phyloP scores from a whole-genome alignment of 495 filamentous ascomycete species.

The Penicillium angulare region DNA sequence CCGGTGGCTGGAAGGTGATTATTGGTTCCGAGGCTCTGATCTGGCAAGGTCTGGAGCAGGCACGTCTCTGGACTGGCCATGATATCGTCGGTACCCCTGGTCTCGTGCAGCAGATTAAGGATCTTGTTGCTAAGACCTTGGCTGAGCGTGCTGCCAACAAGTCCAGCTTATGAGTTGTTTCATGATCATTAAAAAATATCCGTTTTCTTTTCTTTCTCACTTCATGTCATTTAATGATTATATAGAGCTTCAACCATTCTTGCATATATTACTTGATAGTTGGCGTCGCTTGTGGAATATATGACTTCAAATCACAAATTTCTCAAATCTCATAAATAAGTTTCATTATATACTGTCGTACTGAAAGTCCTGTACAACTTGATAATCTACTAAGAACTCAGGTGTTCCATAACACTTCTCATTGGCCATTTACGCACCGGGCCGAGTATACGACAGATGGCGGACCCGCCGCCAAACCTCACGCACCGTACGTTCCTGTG shows the following conservation, averaged over 20 bases:
- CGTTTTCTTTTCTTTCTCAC: conserved; percentile 1
- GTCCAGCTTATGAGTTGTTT: conserved; percentile 28
- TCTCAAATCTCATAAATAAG: not conserved
- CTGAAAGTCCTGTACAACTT: not conserved
- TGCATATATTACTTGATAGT: conserved; percentile 22
- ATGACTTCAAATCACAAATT: conserved; percentile 6
- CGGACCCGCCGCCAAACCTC: conserved; percentile 66
- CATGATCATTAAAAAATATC: conserved; percentile 4
- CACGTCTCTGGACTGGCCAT: conserved; percentile 60
- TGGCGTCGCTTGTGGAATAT: conserved; percentile 17
- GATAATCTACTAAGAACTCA: conserved; percentile 1
- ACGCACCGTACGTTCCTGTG: conserved; percentile 64
- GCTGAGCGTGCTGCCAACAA: conserved; percentile 29
- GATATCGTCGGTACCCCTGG: conserved; percentile 52
- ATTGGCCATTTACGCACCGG: conserved; percentile 36
- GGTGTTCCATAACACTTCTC: not conserved
- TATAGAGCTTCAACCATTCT: conserved; percentile 29
- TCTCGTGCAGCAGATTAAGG: conserved; percentile 49
- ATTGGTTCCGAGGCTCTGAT: conserved; percentile 69
- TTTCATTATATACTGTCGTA: conserved; percentile 2
- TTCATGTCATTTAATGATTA: conserved; percentile 23
- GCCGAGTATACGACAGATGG: conserved; percentile 58
- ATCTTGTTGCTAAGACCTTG: conserved; percentile 43
- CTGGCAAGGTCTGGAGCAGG: conserved; percentile 74
- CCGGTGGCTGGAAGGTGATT: conserved; percentile 66